Evolutionary conservation across 805 yeast species (phyloP).

Genomic region (Candida caryicola): DNA sequence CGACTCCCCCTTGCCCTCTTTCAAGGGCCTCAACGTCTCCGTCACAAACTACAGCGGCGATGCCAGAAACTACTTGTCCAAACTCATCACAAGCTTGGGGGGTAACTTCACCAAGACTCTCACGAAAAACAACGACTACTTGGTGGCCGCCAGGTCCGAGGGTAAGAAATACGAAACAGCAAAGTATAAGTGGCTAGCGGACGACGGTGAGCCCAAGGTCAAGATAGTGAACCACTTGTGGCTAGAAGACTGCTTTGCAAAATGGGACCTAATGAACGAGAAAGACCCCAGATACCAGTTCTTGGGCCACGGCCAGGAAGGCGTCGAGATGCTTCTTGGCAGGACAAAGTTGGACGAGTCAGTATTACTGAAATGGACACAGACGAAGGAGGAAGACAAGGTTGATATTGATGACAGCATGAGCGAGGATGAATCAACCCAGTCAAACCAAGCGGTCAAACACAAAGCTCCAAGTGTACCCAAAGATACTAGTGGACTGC

Average conservation of each 20-base stretch:
- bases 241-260: conserved; percentile 75
- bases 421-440: conserved; percentile 23
- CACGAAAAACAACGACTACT: conserved; percentile 63
- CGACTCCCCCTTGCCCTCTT: conserved; percentile 47
- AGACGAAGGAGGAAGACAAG: conserved; percentile 10
- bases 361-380: conserved; percentile 42
- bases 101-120: conserved; percentile 70
- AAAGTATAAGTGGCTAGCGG: conserved; percentile 51
- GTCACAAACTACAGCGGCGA: conserved; percentile 85
- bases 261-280: conserved; percentile 55
- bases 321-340: conserved; percentile 50
- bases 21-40: conserved; percentile 55
- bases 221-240: conserved; percentile 75
- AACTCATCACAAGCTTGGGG: conserved; percentile 64
- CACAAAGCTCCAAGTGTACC: background rate
- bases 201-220: conserved; percentile 27
- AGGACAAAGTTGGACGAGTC: conserved; percentile 43
- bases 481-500: background rate
- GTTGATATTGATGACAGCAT: conserved; percentile 27
- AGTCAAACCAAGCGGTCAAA: conserved; percentile 5
- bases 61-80: conserved; percentile 68
- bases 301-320: conserved; percentile 40
- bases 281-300: conserved; percentile 45
- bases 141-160: conserved; percentile 60
- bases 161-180: conserved; percentile 83